Base-by-base conservation (phyloP, 805 yeast species). In the Barnettozyma pratensis region DNA sequence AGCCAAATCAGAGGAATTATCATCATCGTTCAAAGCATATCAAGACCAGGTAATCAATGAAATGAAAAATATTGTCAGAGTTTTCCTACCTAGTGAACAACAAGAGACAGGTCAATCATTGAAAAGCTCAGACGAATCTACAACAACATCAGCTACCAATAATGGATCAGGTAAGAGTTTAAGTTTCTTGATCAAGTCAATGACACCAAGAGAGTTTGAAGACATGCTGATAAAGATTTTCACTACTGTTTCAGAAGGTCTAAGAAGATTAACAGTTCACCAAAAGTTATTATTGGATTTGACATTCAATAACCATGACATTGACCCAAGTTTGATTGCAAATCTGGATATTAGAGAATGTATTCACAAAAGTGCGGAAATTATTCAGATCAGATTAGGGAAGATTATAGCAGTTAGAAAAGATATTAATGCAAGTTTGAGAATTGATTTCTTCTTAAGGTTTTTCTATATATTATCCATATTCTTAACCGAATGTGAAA, bases 401-500 rank as follows among this genome's bases (percentile, higher is more conserved):
- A 87, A 86, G 58, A 77, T 94, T 12, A 74, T 91, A 11, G 77
- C 79, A 46, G 95, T 87, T 6, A 75, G 98, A 53, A 79, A 83
- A 60, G 89, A 85, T 39, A 80, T 85, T 53, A 81, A 80, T 11
- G 77, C 87, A 0, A 74, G 72, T 37, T 63, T 83, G 26, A 65
- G 83, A 3, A 70, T 79, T 7, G 75, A 76, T n/a, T 77, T 75
- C 54, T 91, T 90, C 66, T 59, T 87, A 42, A 70, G 81, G 50
- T 75, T 88, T 45, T 88, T 81, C 64, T 72, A 85, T 3, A 69
- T 86, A 11, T 80, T 82, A 48, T 77, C 83, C 0, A 72, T 83
- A 26, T 91, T 91, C 61, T 71, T 90, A 39, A 79, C 78, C 42
- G 96, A 89, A 60, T 87, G 96, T 63, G 98, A 94, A 64, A 73